A percentile compares a stretch with the other conserved stretches of the same genome.
Evolutionary conservation across 1,139 yeast genomes (phyloP).

Genomic region (Protomyces gravidus): DNA sequence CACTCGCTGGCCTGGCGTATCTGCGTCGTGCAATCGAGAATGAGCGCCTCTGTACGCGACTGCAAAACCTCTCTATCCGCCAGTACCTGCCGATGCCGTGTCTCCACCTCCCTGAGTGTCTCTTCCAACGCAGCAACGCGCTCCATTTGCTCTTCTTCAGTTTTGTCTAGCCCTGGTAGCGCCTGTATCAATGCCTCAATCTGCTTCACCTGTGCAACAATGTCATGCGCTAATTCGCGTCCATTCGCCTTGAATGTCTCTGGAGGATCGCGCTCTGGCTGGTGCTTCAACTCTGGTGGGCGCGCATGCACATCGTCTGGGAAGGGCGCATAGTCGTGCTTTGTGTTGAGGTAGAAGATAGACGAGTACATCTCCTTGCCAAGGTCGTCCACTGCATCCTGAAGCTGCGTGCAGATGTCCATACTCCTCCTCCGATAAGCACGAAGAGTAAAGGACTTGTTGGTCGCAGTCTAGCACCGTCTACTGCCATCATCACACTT

Average conservation of each 20-base stretch:
- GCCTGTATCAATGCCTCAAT: slow-evolving; percentile 80
- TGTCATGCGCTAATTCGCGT: slow-evolving; percentile 64
- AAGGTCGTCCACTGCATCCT: slow-evolving; percentile 75
- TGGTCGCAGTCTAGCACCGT: too few relatives aligned
- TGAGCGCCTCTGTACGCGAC: background rate
- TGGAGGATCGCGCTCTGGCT: slow-evolving; percentile 2
- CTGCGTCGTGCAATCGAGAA: background rate
- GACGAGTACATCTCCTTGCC: slow-evolving; percentile 18
- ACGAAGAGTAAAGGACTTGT: too few relatives aligned
- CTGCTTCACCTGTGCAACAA: slow-evolving; percentile 80
- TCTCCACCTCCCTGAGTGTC: slow-evolving; percentile 45
- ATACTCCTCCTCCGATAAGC: too few relatives aligned
- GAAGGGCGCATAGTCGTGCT: slow-evolving; percentile 56
- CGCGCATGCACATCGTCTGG: slow-evolving; percentile 48
- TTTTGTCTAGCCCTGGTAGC: slow-evolving; percentile 87
- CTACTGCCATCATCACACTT: too few relatives aligned
- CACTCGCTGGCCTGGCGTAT: background rate
- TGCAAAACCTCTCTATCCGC: background rate
- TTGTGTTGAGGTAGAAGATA: slow-evolving; percentile 71
- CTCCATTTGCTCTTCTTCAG: slow-evolving; percentile 66
- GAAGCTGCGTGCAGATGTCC: slow-evolving; percentile 62
- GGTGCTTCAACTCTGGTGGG: slow-evolving; percentile 6
- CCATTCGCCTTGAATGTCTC: slow-evolving; percentile 38
- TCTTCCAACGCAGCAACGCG: slow-evolving; percentile 60
- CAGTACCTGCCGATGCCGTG: background rate